These are phyloP conservation scores for Beauveria rudraprayagi DNA, from an alignment of 2,329 filamentous ascomycete species.

Conservation along the genomic window DNA sequence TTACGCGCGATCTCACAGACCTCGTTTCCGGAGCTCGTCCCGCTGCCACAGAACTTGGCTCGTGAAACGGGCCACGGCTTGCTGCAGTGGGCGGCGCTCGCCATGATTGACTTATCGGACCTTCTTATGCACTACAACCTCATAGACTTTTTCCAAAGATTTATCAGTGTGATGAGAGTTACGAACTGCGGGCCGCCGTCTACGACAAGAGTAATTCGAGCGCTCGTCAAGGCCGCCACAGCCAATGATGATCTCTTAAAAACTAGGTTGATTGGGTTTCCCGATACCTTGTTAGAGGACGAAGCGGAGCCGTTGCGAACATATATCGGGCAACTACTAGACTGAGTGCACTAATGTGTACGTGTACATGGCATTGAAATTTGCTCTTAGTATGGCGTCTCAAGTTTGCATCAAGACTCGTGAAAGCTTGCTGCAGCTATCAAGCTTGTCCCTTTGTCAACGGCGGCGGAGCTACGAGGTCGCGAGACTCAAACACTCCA, in stretches of 20 bases:
- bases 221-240: conserved; percentile 35
- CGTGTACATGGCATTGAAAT: background rate
- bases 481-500: no score
- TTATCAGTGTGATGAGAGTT: conserved; percentile 40
- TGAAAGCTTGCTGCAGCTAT: background rate
- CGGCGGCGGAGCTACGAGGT: no score
- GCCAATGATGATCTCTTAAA: conserved; percentile 31
- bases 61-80: conserved; percentile 29
- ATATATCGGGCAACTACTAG: conserved; percentile 28
- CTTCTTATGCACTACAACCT: conserved; percentile 42
- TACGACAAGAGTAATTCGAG: conserved; percentile 2
- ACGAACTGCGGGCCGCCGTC: conserved; percentile 24
- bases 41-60: conserved; percentile 15
- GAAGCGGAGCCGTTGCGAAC: conserved; percentile 39
- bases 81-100: conserved; percentile 42
- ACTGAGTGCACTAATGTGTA: background rate
- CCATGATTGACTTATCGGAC: conserved; percentile 43
- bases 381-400: background rate
- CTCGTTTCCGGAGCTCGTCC: conserved; percentile 27
- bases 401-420: background rate
- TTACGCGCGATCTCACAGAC: conserved; percentile 31
- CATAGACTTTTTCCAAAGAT: conserved; percentile 45
- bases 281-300: conserved; percentile 41
- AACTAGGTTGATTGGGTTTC: conserved; percentile 32
- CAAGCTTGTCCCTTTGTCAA: no score